Evolutionary conservation across 805 yeast species (phyloP).

Genomic region (Candida germanica): DNA sequence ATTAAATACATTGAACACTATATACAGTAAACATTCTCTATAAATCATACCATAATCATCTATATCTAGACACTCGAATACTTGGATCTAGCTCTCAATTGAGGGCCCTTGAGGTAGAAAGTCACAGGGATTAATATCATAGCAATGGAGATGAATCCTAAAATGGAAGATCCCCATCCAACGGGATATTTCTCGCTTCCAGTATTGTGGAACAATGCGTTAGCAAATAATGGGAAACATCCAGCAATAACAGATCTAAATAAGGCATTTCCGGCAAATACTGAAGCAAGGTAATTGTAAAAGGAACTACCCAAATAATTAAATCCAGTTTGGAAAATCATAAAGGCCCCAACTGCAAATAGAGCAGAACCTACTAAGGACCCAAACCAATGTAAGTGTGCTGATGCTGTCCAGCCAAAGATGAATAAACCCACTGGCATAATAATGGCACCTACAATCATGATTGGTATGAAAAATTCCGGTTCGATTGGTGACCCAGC

Average conservation of each 20-base stretch:
- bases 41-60: too few species aligned
- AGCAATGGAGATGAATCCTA: conserved; percentile 62
- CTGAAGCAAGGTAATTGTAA: conserved; percentile 52
- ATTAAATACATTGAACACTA: too few species aligned
- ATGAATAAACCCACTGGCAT: conserved; percentile 43
- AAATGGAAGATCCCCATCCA: conserved; percentile 55
- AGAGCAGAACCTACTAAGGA: conserved; percentile 44
- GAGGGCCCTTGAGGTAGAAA: conserved; percentile 55
- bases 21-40: too few species aligned
- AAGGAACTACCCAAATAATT: conserved; percentile 49
- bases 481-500: conserved; percentile 29
- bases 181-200: conserved; percentile 51
- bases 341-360: conserved; percentile 38
- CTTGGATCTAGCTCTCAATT: conserved; percentile 51
- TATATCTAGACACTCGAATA: too few species aligned
- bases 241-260: conserved; percentile 50
- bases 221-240: conserved; percentile 63
- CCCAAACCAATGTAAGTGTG: conserved; percentile 45
- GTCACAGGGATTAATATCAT: conserved; percentile 75
- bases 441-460: conserved; percentile 37
- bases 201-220: conserved; percentile 52
- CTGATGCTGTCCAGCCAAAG: conserved; percentile 49
- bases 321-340: conserved; percentile 51
- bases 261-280: conserved; percentile 54
- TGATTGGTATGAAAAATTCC: conserved; percentile 39